Base-by-base conservation (phyloP, 306 rosid genomes). In the Carpinus viminea region DNA sequence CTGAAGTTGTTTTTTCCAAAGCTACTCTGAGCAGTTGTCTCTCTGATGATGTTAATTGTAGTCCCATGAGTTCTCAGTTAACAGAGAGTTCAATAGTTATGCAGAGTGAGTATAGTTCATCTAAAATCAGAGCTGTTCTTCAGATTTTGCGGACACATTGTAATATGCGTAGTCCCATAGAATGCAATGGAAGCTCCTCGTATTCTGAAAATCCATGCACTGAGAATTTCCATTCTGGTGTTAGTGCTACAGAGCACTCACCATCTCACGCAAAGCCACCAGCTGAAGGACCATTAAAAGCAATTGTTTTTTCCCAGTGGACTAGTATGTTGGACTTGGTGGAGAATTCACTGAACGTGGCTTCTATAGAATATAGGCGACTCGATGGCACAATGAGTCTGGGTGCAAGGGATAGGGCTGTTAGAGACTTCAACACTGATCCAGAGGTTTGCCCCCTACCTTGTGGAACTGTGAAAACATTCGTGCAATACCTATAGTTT, bases 241-340 rank as follows among this genome's bases (percentile, higher is more conserved):
- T 73, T 78, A 41, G 18, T 56, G 81, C 79, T 79, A 73, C 83
- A 76, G 85, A 87, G 79, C 85, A 80, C 86, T 74, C 90, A 81
- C 78, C 81, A 55, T 75, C 72, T 34, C 52, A 70, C 86, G 87
- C 98, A 17, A 81, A 86, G 80, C 66, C 70, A 59, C 83, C 78
- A 53, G 79, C 79, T 59, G 90, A 82, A 77, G 89, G 85, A 78
- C 91, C 97, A 10, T 66, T 86, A 28, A 93, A 95, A 83, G 80
- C 94, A 70, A 93, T 95, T 76, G 59, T 95, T 80, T 95, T 95
- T 78, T 95, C 99, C 84, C 99, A 95, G 82, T 95, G 98, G 99
- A 95, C 98, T 76, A 80, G 90, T 80, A 95, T 95, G 99, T 80
- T 95, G 91, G 92, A 95, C 86, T 91, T 95, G 73, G 93, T 95